Evolutionary conservation across 176 grass and related monocot genomes (phyloP), one percentile per base, ranked within the genome.

Genomic region (Musa schizocarpa): DNA sequence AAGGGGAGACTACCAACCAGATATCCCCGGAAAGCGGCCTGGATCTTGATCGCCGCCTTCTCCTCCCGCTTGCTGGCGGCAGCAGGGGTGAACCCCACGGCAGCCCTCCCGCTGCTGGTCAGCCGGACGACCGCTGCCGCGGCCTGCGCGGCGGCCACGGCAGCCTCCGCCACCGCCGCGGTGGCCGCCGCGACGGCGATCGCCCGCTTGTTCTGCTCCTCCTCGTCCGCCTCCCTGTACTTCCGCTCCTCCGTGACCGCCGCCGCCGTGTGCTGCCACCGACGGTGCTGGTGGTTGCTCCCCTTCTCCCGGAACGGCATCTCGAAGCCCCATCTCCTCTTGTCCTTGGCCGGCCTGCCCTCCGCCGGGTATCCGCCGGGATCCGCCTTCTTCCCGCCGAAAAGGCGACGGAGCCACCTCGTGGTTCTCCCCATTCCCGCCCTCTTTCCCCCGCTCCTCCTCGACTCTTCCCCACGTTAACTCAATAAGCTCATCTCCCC

Each of bases 21-120:
- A 75, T 94, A 99, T 14, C 88, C 88, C 49, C 95, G 90, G 78
- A 99, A 99, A 29, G 86, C 65, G 13, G 90, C 85, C 82, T 99
- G 95, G 78, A 99, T 94, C 84, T 82, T 89, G 55, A 94, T 74
- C 8, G 86, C 95, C 19, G 95, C 90, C 71, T 52, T 74, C 81
- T 86, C 95, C 80, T 89, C 86, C 59, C 82, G 57, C 80, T 78
- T 89, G 6, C 65, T 59, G 1, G 66, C 65, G n/a, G 78, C 72
- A 49, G 52, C 51, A 8, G 51, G 50, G 50, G 21, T 19, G 51
- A 73, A 73, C 8, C 49, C 49, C 3, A 78, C 76, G 52, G 43
- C 70, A 27, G 85, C 84, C 62, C 90, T 81, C 0, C 94, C 94
- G 49, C 85, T 88, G 76, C 90, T 89, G 2, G 94, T 93, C 68